Evolutionary conservation across 2,329 filamentous ascomycete species (phyloP).

Genomic region (Aurifilum marmelostoma): DNA sequence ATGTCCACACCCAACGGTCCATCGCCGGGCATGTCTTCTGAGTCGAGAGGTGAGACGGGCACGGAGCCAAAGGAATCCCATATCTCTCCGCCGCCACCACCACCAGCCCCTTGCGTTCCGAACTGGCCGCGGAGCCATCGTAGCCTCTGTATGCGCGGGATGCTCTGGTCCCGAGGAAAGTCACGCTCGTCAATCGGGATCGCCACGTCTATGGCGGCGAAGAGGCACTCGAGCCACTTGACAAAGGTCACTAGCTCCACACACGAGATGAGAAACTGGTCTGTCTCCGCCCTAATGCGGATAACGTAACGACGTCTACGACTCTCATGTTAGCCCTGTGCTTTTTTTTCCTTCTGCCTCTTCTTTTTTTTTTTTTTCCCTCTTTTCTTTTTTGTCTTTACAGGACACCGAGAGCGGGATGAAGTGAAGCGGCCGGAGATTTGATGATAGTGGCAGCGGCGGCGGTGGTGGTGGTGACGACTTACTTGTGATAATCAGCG

Average conservation of each 20-base stretch:
- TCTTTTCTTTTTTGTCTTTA: too few species aligned
- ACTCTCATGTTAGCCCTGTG: conserved; percentile 24
- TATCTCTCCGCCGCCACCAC: conserved; percentile 30
- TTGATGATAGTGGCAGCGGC: too few species aligned
- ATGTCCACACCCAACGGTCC: conserved; percentile 24
- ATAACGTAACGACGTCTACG: conserved; percentile 65
- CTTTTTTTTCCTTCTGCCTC: too few species aligned
- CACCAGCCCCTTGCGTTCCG: conserved; percentile 32
- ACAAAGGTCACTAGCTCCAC: conserved; percentile 67
- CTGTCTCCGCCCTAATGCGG: conserved; percentile 71
- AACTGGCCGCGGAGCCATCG: conserved; percentile 51
- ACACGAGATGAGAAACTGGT: conserved; percentile 73
- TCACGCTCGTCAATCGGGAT: conserved; percentile 71
- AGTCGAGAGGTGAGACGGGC: conserved; percentile 13
- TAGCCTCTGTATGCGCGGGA: conserved; percentile 59
- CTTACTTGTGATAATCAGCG: conserved; percentile 70
- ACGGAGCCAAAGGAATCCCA: conserved; percentile 29
- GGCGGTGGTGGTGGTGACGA: conserved; percentile 31
- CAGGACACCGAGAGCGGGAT: too few species aligned
- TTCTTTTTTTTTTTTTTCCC: too few species aligned
- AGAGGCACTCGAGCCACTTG: conserved; percentile 69
- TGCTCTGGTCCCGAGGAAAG: conserved; percentile 63
- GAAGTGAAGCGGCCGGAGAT: too few species aligned
- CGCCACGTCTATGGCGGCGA: conserved; percentile 74
- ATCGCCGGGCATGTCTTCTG: conserved; percentile 12